A percentile compares a stretch with the other conserved stretches of the same genome.
Conservation (phyloP, 768 basidiomycete species). For the Coprinopsis cinerea region DNA sequence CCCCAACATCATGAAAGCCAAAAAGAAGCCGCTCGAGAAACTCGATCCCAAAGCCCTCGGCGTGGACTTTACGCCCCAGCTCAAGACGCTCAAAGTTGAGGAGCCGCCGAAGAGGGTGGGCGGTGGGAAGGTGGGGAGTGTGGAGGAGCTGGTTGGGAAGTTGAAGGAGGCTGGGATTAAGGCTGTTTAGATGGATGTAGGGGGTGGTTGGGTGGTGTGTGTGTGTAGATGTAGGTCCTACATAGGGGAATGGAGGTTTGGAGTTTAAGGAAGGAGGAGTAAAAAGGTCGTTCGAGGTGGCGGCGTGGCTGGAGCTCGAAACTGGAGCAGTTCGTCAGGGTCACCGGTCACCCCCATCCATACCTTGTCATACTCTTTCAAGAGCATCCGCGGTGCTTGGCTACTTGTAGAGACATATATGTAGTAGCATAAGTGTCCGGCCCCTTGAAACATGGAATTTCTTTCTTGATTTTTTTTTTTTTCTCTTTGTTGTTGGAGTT, state of each 20-base stretch:
- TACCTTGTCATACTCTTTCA: too few species aligned
- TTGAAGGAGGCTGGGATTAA: constrained; percentile 80
- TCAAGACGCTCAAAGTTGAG: constrained; percentile 75
- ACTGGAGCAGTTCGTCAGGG: too few species aligned
- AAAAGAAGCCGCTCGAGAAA: constrained; percentile 94
- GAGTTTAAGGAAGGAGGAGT: too few species aligned
- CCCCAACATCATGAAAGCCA: constrained; percentile 98
- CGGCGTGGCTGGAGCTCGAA: too few species aligned
- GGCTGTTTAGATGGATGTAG: constrained; percentile 14
- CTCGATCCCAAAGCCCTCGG: constrained; percentile 73
- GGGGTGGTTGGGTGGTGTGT: not conserved
- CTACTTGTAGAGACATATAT: too few species aligned
- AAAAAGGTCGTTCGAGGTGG: too few species aligned
- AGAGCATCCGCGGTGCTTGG: too few species aligned
- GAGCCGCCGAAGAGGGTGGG: constrained; percentile 91
- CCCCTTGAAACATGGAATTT: too few species aligned
- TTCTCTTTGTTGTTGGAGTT: too few species aligned
- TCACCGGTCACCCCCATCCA: too few species aligned
- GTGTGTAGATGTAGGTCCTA: not conserved
- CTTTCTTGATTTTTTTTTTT: too few species aligned
- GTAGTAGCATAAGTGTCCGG: too few species aligned
- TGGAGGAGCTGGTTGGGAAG: constrained; percentile 85
- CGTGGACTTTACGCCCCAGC: constrained; percentile 73
- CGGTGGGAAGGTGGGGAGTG: constrained; percentile 85
- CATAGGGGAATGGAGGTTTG: not conserved